Base-by-base conservation (phyloP, 2,329 filamentous ascomycete species). In the Hypoxylon sp. region DNA sequence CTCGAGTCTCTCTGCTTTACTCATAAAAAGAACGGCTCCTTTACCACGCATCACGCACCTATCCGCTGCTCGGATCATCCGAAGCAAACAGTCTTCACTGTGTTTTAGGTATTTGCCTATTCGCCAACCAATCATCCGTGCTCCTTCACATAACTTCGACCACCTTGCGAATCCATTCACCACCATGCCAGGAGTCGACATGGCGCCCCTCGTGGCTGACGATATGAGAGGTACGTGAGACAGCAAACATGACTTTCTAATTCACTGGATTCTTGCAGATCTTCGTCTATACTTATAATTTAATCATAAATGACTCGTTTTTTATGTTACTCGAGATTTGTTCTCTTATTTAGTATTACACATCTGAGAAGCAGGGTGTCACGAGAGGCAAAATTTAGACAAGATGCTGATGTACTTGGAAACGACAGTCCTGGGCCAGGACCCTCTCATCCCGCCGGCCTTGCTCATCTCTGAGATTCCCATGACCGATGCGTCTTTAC, bases 391-490 rank as follows among this genome's bases (percentile, higher is more conserved):
- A 29, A 60, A 35, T 51, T 52, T 13, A 46, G 17, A 59, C 57
- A 68, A 39, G 29, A 78, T 79, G 76, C 74, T 78, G 54, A 78
- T 78, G 74, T 66, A 73, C 63, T 42, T 66, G 66, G 70, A 71
- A 66, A 67, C 48, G 24, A 58, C 75, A 98, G 95, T 98, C 82
- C 85, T 97, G 79, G 94, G 94, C 74, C 95, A 98, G 86, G 94
- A 98, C 82, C 94, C 95, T 77, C 85, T 98, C 78, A 96, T 97
- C 80, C 91, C 93, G 52, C 95, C 95, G 47, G 91, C 92, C 74
- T 89, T 97, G 74, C 91, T 98, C 77, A 90, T 93, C 79, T 89
- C 91, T 69, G 94, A 98, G 82, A 91, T 98, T 75, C 93, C 94
- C 78, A 88, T 90, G 80, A 85, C 88, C 77, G 79, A 86, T 75